phyloP scores from a whole-genome alignment of 352 stramenopile species.

The Globisporangium viniferum region DNA sequence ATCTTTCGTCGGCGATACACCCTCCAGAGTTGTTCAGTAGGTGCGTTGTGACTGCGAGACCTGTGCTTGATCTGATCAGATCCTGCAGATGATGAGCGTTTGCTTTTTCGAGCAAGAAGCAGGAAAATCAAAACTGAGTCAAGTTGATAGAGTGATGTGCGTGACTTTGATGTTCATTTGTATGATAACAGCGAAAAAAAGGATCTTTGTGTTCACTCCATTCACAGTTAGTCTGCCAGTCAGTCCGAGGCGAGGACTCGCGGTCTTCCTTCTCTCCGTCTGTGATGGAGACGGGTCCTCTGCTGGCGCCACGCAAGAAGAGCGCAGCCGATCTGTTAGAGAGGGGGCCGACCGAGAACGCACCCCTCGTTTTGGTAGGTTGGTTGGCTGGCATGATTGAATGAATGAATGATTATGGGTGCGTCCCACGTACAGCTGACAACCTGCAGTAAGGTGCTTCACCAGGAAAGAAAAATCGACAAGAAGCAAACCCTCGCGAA shows the following conservation, averaged over 20 bases:
- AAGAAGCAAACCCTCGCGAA: not conserved
- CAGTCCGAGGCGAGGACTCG: too few relatives aligned
- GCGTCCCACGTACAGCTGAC: not conserved
- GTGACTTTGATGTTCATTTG: not conserved
- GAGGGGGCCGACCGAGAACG: too few relatives aligned
- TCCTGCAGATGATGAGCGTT: not conserved
- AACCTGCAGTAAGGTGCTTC: not conserved
- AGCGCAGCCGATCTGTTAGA: not conserved
- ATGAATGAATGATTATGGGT: not conserved
- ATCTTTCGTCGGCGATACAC: conserved; percentile 5
- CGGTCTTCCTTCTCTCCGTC: not conserved
- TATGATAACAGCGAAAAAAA: not conserved
- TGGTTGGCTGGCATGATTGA: too few relatives aligned
- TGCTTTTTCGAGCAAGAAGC: not conserved
- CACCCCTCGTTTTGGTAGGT: not conserved
- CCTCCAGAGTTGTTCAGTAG: not conserved
- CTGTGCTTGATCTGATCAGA: conserved; percentile 2
- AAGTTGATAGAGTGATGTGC: not conserved
- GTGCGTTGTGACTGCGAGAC: too few relatives aligned
- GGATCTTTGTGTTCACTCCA: not conserved
- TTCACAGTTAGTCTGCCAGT: not conserved
- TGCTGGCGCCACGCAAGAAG: not conserved
- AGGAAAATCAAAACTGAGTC: not conserved
- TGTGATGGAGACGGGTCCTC: conserved; percentile 3
- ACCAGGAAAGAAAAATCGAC: not conserved